These are phyloP conservation scores for Hyphopichia khmerensis DNA, from an alignment of 1,139 yeast species.

Conservation along the genomic window DNA sequence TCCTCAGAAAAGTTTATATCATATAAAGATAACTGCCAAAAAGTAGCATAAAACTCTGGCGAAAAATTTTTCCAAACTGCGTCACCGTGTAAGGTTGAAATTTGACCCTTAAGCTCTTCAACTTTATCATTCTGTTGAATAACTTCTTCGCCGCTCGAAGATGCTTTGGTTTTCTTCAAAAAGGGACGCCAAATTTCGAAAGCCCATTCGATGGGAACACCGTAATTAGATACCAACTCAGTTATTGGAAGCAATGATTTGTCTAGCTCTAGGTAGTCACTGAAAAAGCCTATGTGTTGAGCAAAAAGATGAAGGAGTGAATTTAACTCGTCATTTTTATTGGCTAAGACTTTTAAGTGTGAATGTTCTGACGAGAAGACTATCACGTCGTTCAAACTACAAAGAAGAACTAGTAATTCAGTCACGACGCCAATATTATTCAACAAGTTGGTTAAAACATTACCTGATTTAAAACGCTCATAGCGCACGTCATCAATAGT, in stretches of 20 bases:
- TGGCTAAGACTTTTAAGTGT: constrained; percentile 73
- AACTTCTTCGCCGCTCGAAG: constrained; percentile 20
- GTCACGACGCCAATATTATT: constrained; percentile 46
- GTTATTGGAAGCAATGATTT: constrained; percentile 43
- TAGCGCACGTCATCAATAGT: constrained; percentile 64
- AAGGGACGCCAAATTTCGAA: constrained; percentile 76
- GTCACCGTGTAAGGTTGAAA: constrained; percentile 6
- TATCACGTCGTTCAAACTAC: constrained; percentile 47
- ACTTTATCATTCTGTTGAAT: constrained; percentile 9
- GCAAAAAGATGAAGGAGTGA: constrained; percentile 64
- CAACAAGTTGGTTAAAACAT: constrained; percentile 50
- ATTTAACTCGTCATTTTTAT: constrained; percentile 69
- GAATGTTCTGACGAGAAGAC: constrained; percentile 39
- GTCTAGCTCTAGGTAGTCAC: constrained; percentile 34
- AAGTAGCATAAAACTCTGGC: constrained; percentile 52
- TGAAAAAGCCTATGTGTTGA: constrained; percentile 57
- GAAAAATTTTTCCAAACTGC: constrained; percentile 36
- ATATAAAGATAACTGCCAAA: constrained; percentile 77
- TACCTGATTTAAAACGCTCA: constrained; percentile 49
- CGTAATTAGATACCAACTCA: constrained; percentile 47
- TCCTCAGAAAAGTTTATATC: constrained; percentile 61
- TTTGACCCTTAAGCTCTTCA: constrained; percentile 12
- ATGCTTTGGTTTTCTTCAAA: constrained; percentile 20
- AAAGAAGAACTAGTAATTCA: constrained; percentile 66
- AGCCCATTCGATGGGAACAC: constrained; percentile 65